phyloP scores from a whole-genome alignment of 2,329 filamentous ascomycete genomes.

The Saccharata proteae region DNA sequence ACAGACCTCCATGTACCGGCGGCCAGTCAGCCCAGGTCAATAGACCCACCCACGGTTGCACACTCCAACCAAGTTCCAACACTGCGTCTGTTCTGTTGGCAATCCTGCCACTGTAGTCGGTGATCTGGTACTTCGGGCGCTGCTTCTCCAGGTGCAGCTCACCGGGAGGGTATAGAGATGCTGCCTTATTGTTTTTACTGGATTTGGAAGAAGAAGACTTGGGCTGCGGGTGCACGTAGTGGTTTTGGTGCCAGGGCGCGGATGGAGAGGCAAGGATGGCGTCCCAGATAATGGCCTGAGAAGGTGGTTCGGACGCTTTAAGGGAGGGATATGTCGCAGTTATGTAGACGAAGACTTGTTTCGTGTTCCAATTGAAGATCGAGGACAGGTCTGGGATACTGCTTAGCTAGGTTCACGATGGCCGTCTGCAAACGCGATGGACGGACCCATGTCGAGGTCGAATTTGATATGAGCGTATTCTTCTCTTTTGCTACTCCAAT shows the following conservation, averaged over 20 bases:
- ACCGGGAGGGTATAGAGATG: conserved; percentile 41
- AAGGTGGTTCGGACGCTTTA: conserved; percentile 27
- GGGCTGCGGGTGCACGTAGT: conserved; percentile 44
- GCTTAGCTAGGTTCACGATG: conserved; percentile 7
- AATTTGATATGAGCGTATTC: conserved; percentile 94
- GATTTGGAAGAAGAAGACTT: conserved; percentile 30
- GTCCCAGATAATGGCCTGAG: conserved; percentile 86
- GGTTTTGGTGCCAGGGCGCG: conserved; percentile 41
- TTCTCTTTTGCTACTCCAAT: conserved; percentile 84
- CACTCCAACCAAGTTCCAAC: conserved; percentile 82
- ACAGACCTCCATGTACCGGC: conserved; percentile 37
- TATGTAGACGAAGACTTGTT: conserved; percentile 94
- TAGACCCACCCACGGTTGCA: conserved; percentile 90
- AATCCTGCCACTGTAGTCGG: conserved; percentile 70
- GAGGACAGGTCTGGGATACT: conserved; percentile 55
- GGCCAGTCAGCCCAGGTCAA: conserved; percentile 57
- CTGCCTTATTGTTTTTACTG: conserved; percentile 10
- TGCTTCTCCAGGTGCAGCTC: conserved; percentile 70
- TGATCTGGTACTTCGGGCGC: conserved; percentile 93
- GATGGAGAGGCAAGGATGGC: conserved; percentile 70
- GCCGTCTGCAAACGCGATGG: neutral
- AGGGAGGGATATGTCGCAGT: conserved; percentile 57
- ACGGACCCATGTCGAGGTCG: conserved; percentile 63
- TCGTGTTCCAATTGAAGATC: conserved; percentile 99
- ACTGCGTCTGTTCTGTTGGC: conserved; percentile 62